These are phyloP conservation scores for Ustilago tritici DNA, from an alignment of 1,284 basidiomycete genomes.

Conservation along the genomic window DNA sequence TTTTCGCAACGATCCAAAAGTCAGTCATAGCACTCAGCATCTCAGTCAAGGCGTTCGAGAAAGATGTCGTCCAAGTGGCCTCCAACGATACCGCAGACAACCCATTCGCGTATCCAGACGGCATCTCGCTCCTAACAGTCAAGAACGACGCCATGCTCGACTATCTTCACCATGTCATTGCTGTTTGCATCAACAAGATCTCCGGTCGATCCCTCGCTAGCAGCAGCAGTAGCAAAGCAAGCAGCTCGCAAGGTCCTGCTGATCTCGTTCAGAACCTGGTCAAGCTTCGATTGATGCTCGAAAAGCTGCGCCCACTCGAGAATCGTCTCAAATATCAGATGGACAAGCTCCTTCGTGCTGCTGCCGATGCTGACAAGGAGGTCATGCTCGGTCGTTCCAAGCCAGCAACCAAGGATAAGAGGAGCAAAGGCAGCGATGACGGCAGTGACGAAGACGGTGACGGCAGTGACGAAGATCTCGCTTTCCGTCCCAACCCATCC, in stretches of 20 bases:
- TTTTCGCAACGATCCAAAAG: slow-evolving; percentile 31
- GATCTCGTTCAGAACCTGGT: slow-evolving; percentile 57
- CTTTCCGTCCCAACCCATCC: slow-evolving; percentile 87
- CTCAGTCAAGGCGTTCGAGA: slow-evolving; percentile 34
- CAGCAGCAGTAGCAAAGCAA: slow-evolving; percentile 10
- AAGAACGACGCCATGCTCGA: slow-evolving; percentile 88
- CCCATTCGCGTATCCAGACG: slow-evolving; percentile 71
- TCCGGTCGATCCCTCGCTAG: slow-evolving; percentile 47
- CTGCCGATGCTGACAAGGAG: slow-evolving; percentile 51
- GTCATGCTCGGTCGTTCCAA: slow-evolving; percentile 31
- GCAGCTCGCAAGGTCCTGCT: slow-evolving; percentile 11
- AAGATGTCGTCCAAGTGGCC: slow-evolving; percentile 22
- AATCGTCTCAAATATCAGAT: slow-evolving; percentile 91
- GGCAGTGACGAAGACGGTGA: slow-evolving; percentile 69
- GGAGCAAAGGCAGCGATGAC: slow-evolving; percentile 61
- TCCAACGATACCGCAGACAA: slow-evolving; percentile 21
- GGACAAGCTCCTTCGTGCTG: slow-evolving; percentile 76
- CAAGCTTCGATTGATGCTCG: slow-evolving; percentile 64
- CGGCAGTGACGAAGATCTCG: slow-evolving; percentile 78
- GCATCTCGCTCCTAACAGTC: slow-evolving; percentile 88
- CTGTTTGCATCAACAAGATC: slow-evolving; percentile 70
- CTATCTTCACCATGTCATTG: slow-evolving; percentile 86
- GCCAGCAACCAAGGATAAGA: slow-evolving; percentile 11
- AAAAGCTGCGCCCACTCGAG: slow-evolving; percentile 77
- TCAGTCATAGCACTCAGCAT: slow-evolving; percentile 38